Base-by-base conservation (phyloP, 2,329 filamentous ascomycete genomes). In the Stromatinia cepivora region DNA sequence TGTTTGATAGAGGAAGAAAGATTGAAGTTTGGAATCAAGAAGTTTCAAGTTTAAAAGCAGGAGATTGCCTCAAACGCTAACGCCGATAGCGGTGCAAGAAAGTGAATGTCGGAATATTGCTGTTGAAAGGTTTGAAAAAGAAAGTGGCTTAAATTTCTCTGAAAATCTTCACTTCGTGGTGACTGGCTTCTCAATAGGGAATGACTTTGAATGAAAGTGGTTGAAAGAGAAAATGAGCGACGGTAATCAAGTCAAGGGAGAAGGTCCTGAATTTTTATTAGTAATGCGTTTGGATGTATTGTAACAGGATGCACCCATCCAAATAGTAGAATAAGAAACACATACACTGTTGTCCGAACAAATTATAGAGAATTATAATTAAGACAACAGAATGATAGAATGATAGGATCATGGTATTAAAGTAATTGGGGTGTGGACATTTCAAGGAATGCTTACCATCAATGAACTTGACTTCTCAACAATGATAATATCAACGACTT, bases 361-460 rank as follows among this genome's bases (percentile, higher is more conserved):
- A 9, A 11, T 39, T 34, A 63, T 39, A 15, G 9, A 63, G 8
- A 20, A 22, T 42, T 3, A 25, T 11, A 15, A 28, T 22, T 17
- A 28, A 39, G 31, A 1, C 4, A 4, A 11, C 8, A 25, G 59
- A 36, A 39, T 42, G 52, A 28, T 9, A 36, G 39, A 39, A 20
- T 36, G 39, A 42, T 17, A 13, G 15, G 15, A 7, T 20, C 31
- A 63, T 34, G 9, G 46, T 52, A 11, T 28, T 7, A 28, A 34
- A 36, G 22, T 4, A 7, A 64, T n/a, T 17, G 48, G 48, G 34
- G 22, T 42, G 39, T 28, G n/a, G 52, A 28, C 45, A 64, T 46
- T 39, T 42, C 46, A 64, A 52, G 34, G n/a, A 42, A 28, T 39
- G 31, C 61, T 64, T 64, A 64, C 61, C 17, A 15, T 52, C 34